A percentile compares a stretch with the other conserved stretches of the same genome.
Conservation (phyloP, 1,284 basidiomycete species). For the Puccinia hordei region DNA sequence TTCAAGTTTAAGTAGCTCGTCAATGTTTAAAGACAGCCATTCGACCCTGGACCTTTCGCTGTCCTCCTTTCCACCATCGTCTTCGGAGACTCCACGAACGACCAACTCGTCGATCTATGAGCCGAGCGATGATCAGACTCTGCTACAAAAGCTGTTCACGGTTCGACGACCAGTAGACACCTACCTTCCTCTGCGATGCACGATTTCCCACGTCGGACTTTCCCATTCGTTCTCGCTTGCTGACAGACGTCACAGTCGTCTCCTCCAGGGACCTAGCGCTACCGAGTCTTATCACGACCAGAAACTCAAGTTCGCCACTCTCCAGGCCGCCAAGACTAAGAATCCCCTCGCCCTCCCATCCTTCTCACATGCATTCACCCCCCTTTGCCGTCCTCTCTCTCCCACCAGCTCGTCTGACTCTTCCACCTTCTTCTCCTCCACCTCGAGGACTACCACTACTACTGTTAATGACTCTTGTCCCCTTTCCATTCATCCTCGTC, state of each 20-base stretch:
- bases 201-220: constrained; percentile 26
- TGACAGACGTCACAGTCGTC: neutral
- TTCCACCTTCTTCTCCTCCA: constrained; percentile 7
- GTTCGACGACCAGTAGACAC: neutral
- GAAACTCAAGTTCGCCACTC: constrained; percentile 1
- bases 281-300: neutral
- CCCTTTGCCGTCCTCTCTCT: neutral
- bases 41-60: neutral
- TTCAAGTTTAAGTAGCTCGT: constrained; percentile 7
- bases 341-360: neutral
- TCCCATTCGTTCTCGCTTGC: constrained; percentile 14
- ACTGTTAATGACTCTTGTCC: no score
- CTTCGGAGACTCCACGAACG: neutral
- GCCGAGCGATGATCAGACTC: neutral
- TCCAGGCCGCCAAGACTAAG: neutral
- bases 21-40: neutral
- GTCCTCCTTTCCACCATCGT: neutral
- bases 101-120: neutral
- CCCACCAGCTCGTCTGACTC: neutral
- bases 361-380: neutral
- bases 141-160: neutral
- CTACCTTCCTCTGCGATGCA: constrained; percentile 9
- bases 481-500: neutral
- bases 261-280: neutral
- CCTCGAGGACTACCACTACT: neutral